Evolutionary conservation across 2,329 filamentous ascomycete genomes (phyloP), one percentile per base, ranked within the genome.

Genomic region (Penicillium crustosum): DNA sequence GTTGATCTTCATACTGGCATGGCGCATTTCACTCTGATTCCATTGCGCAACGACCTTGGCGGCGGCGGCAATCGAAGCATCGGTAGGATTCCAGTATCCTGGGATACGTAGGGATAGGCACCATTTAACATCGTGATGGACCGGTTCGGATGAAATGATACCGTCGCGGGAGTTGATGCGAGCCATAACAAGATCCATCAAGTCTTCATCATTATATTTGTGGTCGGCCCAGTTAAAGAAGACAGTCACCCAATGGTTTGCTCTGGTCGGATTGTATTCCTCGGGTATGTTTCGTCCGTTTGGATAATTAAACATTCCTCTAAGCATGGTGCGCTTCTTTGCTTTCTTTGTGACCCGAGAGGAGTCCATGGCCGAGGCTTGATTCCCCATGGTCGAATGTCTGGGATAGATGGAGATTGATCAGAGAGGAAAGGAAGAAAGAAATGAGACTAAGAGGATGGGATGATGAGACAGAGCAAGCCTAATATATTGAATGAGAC

Each of bases 191-290:
- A 51, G 38, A n/a, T 27, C 38, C 53, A 55, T 55, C 8, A 55
- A 33, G 0, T 51, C 29, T 23, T 36, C 31, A 31, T 55, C 53
- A 9, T 31, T 38, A n/a, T 31, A 17, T 9, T 21, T 19, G n/a
- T 33, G 38, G 7, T 55, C 55, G 8, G 42, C 6, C 49, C 49
- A 57, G 25, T 57, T 35, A 27, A 57, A 41, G 42, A 57, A 53
- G 17, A 57, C 49, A 13, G 53, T 55, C 17, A 51, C 53, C 38
- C 35, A 53, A 31, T 53, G 53, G 13, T 29, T 29, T 3, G 13
- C 17, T 12, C n/a, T 33, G 21, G 21, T 0, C 6, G 2, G 13
- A 15, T 13, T 4, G 25, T 15, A 1, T 6, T 25, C 6, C 8
- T 56, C 53, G 2, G 7, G 31, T 2, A 51, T 44, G n/a, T 52